phyloP scores from a whole-genome alignment of 202 grass and related monocot species.

The Thinopyrum obtusiflorum region DNA sequence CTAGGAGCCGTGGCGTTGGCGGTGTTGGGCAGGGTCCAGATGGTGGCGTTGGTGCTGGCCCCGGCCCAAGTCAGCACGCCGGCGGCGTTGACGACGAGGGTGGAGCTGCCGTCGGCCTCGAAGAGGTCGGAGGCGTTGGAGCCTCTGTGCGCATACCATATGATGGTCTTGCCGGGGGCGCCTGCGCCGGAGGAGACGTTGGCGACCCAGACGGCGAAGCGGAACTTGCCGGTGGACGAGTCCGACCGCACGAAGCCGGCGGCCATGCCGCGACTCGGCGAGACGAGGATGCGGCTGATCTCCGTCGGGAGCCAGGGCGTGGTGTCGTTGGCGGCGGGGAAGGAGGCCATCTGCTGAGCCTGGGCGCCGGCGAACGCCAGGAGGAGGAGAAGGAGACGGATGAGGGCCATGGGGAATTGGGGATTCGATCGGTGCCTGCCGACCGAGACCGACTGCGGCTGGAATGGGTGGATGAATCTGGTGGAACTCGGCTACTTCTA shows the following conservation, averaged over 20 bases:
- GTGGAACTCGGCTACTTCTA: neutral
- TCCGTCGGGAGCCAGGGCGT: conserved; percentile 38
- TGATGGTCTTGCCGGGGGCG: neutral
- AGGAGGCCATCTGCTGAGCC: conserved; percentile 7
- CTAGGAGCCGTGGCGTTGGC: neutral
- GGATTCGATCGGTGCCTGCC: neutral
- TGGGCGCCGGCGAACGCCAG: conserved; percentile 15
- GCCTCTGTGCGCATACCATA: conserved; percentile 30
- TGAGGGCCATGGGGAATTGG: neutral
- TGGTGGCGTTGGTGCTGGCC: neutral
- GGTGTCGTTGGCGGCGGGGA: conserved; percentile 37
- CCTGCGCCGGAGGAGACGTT: neutral
- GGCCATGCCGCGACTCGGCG: conserved; percentile 28
- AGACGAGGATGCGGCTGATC: conserved; percentile 46
- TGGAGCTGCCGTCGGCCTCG: conserved; percentile 19
- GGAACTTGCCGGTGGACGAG: neutral
- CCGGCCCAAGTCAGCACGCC: conserved; percentile 45
- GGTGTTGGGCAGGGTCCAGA: neutral
- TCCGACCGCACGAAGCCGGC: conserved; percentile 46
- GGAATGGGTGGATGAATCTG: neutral
- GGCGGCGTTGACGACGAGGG: conserved; percentile 21
- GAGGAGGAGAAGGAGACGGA: conserved; percentile 1
- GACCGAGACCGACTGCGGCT: neutral
- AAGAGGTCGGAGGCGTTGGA: neutral
- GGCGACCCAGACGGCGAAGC: conserved; percentile 71